Percentiles rank a stretch among this genome's conserved stretches.
phyloP scores from a whole-genome alignment of 1,284 basidiomycete genomes.

The Irpex rosettiformis region DNA sequence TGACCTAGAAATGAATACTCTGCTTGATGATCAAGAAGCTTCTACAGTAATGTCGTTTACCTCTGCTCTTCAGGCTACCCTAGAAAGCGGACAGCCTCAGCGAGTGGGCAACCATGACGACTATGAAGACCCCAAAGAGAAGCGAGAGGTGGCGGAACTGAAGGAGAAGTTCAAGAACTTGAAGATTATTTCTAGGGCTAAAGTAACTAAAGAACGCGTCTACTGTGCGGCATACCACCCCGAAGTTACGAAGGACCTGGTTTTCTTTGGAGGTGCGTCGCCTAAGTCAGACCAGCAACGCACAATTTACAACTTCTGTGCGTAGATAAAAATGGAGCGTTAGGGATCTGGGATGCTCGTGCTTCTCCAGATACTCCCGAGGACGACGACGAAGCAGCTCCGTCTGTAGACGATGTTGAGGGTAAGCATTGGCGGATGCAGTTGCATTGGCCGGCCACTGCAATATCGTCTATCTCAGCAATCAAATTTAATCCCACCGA shows the following conservation, averaged over 20 bases:
- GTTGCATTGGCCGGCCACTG: constrained; percentile 75
- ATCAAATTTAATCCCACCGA: constrained; percentile 73
- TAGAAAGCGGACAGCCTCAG: constrained; percentile 34
- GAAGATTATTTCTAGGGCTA: constrained; percentile 67
- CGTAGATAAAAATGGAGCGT: constrained; percentile 72
- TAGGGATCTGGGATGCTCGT: constrained; percentile 80
- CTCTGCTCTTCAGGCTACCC: constrained; percentile 37
- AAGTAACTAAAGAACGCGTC: constrained; percentile 68
- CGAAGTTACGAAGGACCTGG: constrained; percentile 72
- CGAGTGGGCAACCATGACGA: constrained; percentile 43
- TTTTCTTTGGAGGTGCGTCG: constrained; percentile 71
- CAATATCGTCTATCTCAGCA: constrained; percentile 72
- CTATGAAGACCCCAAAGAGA: constrained; percentile 37
- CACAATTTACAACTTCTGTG: neutral
- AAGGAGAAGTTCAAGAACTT: constrained; percentile 49
- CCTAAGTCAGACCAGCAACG: neutral
- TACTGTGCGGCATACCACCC: constrained; percentile 79
- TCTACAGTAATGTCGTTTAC: constrained; percentile 45
- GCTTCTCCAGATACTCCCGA: constrained; percentile 62
- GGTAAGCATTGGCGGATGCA: constrained; percentile 79
- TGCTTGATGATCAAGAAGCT: constrained; percentile 46
- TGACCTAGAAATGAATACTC: constrained; percentile 55
- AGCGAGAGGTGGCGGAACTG: constrained; percentile 46
- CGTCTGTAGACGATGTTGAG: constrained; percentile 44
- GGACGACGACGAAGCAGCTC: constrained; percentile 51